These are phyloP conservation scores for Candida freyschussii DNA, from an alignment of 1,139 yeast species.

Conservation along the genomic window DNA sequence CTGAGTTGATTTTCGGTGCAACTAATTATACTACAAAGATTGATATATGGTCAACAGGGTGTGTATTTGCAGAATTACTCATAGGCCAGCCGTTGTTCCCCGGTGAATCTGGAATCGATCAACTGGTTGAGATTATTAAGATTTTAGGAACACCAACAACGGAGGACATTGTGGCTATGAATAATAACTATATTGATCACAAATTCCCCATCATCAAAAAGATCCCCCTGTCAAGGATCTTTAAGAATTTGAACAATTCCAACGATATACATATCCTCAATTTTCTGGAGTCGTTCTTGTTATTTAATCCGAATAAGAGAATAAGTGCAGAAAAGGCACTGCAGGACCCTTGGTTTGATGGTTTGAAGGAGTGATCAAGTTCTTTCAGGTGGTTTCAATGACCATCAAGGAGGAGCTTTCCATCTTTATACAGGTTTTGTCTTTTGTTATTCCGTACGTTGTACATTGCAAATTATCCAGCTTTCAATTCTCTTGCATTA, in stretches of 20 bases:
- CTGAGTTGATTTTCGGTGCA: constrained; percentile 87
- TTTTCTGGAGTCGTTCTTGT: constrained; percentile 23
- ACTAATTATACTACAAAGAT: constrained; percentile 94
- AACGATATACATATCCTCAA: constrained; percentile 20
- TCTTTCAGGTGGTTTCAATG: too few relatives aligned
- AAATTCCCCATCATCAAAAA: constrained; percentile 95
- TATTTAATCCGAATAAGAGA: constrained; percentile 73
- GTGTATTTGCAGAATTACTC: constrained; percentile 95
- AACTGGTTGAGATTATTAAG: constrained; percentile 92
- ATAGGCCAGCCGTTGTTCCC: constrained; percentile 97
- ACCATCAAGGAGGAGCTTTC: too few relatives aligned
- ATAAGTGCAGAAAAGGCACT: constrained; percentile 66
- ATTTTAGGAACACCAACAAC: constrained; percentile 92
- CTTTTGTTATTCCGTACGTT: too few relatives aligned
- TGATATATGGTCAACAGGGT: constrained; percentile 97
- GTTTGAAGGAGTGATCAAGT: too few relatives aligned
- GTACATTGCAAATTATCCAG: too few relatives aligned
- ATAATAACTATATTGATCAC: constrained; percentile 96
- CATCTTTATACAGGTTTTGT: too few relatives aligned
- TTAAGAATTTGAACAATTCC: constrained; percentile 44
- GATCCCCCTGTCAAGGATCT: constrained; percentile 81
- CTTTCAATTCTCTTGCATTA: too few relatives aligned
- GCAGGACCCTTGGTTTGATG: constrained; percentile 72
- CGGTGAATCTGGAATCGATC: constrained; percentile 97
- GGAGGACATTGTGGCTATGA: constrained; percentile 91